Conservation (phyloP, 2,329 filamentous ascomycete species). For the Diaporthe citri region DNA sequence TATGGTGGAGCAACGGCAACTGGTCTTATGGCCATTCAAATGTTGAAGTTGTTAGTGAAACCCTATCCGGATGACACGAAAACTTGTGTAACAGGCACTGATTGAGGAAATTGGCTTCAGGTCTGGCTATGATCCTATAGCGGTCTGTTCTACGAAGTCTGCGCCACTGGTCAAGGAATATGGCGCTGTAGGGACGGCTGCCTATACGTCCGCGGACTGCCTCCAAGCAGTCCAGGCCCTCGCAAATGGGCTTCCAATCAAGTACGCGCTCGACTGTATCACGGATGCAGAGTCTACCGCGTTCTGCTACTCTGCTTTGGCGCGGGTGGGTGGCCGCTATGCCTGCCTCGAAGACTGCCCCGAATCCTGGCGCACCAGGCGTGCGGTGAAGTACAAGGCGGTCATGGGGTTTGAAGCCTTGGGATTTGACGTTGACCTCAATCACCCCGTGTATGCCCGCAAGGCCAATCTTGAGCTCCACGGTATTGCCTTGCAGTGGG, state of each 20-base stretch:
- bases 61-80: no score
- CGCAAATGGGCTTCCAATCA: slow-evolving; percentile 41
- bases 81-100: neutral
- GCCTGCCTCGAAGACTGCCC: slow-evolving; percentile 47
- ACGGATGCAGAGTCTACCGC: slow-evolving; percentile 45
- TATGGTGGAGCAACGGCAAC: slow-evolving; percentile 33
- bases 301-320: slow-evolving; percentile 45
- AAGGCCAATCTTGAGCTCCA: slow-evolving; percentile 21
- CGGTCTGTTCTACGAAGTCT: slow-evolving; percentile 42
- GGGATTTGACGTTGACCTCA: slow-evolving; percentile 16
- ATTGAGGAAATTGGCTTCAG: slow-evolving; percentile 20
- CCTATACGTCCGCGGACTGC: slow-evolving; percentile 42
- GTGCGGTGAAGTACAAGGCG: slow-evolving; percentile 42
- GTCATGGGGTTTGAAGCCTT: slow-evolving; percentile 42
- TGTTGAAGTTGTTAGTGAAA: slow-evolving; percentile 9
- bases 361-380: slow-evolving; percentile 43
- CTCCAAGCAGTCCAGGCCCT: slow-evolving; percentile 36
- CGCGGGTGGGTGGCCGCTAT: slow-evolving; percentile 47
- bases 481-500: slow-evolving; percentile 33
- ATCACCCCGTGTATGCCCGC: slow-evolving; percentile 13
- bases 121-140: slow-evolving; percentile 40
- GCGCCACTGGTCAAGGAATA: slow-evolving; percentile 40
- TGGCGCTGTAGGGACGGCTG: slow-evolving; percentile 41
- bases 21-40: slow-evolving; percentile 27
- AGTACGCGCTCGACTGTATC: slow-evolving; percentile 48